These are phyloP conservation scores for Colletotrichum sansevieriae DNA, from an alignment of 2,329 filamentous ascomycete genomes.

Conservation along the genomic window DNA sequence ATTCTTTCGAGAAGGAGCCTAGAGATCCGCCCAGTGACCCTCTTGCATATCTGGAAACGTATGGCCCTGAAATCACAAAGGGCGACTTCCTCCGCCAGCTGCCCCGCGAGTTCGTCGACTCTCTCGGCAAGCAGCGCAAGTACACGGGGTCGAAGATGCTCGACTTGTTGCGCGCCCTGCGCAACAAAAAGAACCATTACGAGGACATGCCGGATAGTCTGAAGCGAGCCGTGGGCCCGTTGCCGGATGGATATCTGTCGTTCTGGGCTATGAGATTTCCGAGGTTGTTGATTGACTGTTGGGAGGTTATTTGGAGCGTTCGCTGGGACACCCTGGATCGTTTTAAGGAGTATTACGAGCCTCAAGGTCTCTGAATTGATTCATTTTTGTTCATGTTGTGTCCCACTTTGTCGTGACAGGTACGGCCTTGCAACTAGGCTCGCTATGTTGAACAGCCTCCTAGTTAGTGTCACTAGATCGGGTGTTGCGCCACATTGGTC, in stretches of 20 bases:
- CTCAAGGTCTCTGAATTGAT: conserved; percentile 51
- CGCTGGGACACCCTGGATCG: conserved; percentile 73
- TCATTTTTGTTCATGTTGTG: not conserved
- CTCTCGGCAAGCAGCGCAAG: conserved; percentile 92
- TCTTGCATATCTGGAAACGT: conserved; percentile 70
- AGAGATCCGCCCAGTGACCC: conserved; percentile 82
- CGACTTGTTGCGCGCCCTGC: conserved; percentile 87
- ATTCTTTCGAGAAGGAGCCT: conserved; percentile 94
- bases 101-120: conserved; percentile 87
- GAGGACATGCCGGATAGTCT: conserved; percentile 91
- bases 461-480: too few species aligned
- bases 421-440: too few species aligned
- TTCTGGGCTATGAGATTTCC: conserved; percentile 90
- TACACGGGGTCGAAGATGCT: conserved; percentile 88
- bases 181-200: conserved; percentile 98
- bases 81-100: conserved; percentile 84
- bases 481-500: too few species aligned
- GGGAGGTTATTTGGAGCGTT: conserved; percentile 78
- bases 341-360: conserved; percentile 79
- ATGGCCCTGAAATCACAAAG: conserved; percentile 66
- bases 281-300: conserved; percentile 81
- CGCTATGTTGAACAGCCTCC: too few species aligned
- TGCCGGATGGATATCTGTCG: conserved; percentile 84
- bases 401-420: too few species aligned
- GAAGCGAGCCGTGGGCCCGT: conserved; percentile 75